Base-by-base conservation (phyloP, 306 rosid species). In the Alnus glutinosa region DNA sequence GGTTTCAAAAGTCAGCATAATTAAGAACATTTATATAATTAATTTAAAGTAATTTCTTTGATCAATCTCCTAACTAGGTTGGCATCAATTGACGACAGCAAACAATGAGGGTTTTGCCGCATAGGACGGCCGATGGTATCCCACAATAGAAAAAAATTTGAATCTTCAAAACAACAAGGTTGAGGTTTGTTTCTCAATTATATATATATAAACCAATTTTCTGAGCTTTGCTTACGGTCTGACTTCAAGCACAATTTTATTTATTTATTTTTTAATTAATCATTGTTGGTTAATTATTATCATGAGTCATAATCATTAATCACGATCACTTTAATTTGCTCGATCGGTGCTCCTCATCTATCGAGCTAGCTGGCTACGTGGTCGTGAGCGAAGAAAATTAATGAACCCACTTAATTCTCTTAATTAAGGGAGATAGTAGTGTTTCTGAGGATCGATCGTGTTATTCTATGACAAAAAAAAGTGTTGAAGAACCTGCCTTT, bases 101-200 rank as follows among this genome's bases (percentile, higher is more conserved):
- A 37, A 66, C 49, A 23, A 39, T 39, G 10, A 18, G 11, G 13
- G 5, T 37, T 66, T 37, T 36, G 48, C 71, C 67, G 67, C 12
- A 28, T 61, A 28, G 67, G 67, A 59, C 3, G 42, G 4, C 4
- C 4, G 7, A 23, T 61, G 42, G n/a, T 13, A 15, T 4, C 70
- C 70, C n/a, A 61, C 61, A 51, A 18, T 49, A 44, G 8, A 67
- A 62, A 36, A 77, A 28, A 39, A 39, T 23, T n/a, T 50, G 42
- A 84, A 18, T 68, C 44, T 76, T 32, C 42, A 39, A 37, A 75
- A 57, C 36, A 15, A 75, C 66, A 10, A 42, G 37, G 64, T 48
- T 47, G 54, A 42, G 80, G 68, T 46, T 74, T 83, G 19, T 57
- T 70, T 71, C 68, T 48, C 44, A 47, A 57, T 30, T n/a, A 55